phyloP scores from a whole-genome alignment of 257 asterid species.

The Lithospermum erythrorhizon region DNA sequence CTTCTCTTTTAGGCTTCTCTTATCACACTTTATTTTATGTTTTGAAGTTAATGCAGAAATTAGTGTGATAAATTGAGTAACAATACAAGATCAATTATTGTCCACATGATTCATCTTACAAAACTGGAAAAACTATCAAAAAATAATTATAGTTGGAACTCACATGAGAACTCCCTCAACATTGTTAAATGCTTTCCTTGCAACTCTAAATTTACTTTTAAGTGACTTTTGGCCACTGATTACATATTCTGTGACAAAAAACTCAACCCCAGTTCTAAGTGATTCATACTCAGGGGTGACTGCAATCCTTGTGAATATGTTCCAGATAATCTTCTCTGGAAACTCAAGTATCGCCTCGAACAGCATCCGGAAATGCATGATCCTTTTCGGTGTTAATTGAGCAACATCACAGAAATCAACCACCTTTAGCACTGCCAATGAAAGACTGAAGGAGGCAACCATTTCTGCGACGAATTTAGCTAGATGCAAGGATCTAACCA shows the following conservation, averaged over 20 bases:
- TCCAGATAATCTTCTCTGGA: slow-evolving; percentile 67
- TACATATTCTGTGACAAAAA: slow-evolving; percentile 60
- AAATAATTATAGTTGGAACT: slow-evolving; percentile 25
- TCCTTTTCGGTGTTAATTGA: slow-evolving; percentile 50
- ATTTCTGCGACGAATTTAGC: slow-evolving; percentile 72
- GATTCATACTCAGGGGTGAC: slow-evolving; percentile 55
- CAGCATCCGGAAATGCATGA: slow-evolving; percentile 84
- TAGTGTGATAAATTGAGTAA: too few species aligned
- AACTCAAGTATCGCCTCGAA: slow-evolving; percentile 63
- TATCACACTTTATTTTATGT: too few species aligned
- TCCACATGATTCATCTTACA: slow-evolving; percentile 39
- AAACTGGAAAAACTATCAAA: slow-evolving; percentile 28
- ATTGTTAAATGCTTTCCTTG: slow-evolving; percentile 63
- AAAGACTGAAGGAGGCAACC: slow-evolving; percentile 59
- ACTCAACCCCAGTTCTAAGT: slow-evolving; percentile 57
- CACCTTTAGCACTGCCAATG: slow-evolving; percentile 64
- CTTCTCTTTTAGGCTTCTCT: too few species aligned
- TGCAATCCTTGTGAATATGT: slow-evolving; percentile 73
- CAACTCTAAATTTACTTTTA: slow-evolving; percentile 48
- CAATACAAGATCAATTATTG: slow-evolving; percentile 44
- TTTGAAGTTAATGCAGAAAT: too few species aligned
- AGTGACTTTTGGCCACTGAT: slow-evolving; percentile 24
- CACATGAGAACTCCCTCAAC: slow-evolving; percentile 52
- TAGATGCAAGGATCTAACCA: slow-evolving; percentile 78
- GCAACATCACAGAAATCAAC: slow-evolving; percentile 48